phyloP scores from a whole-genome alignment of 129 eudicot genomes.

The Helichrysum umbraculigerum region DNA sequence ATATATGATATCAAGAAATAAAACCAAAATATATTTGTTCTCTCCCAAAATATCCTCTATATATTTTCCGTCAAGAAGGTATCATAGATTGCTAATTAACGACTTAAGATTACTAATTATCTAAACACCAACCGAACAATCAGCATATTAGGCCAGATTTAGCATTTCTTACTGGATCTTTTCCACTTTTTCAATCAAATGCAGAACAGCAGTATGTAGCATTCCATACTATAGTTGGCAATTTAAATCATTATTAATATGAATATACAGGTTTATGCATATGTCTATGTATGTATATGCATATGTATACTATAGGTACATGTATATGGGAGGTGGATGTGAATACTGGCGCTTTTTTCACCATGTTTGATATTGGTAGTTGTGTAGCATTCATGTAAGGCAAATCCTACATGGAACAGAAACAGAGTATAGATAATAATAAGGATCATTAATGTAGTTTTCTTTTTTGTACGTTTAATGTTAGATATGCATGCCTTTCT shows the following conservation, averaged over 20 bases:
- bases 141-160: background rate
- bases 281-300: background rate
- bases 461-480: constrained; percentile 41
- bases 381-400: constrained; percentile 35
- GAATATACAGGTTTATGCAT: no score
- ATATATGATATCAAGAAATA: no score
- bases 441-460: constrained; percentile 40
- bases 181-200: background rate
- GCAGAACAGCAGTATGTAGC: background rate
- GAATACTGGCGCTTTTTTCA: constrained; percentile 52
- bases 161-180: background rate
- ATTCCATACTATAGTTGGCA: no score
- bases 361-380: constrained; percentile 64
- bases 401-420: constrained; percentile 42
- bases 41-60: no score
- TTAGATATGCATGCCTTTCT: constrained; percentile 51
- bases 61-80: no score
- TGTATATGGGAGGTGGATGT: constrained; percentile 4
- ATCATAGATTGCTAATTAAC: no score
- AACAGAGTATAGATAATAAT: no score
- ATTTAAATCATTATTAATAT: no score
- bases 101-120: background rate
- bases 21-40: no score
- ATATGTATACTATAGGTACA: background rate
- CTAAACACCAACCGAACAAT: background rate